A percentile compares a stretch with the other conserved stretches of the same genome.
These are phyloP conservation scores for Davidsoniella eucalypti DNA, from an alignment of 2,329 filamentous ascomycete species.

Conservation along the genomic window DNA sequence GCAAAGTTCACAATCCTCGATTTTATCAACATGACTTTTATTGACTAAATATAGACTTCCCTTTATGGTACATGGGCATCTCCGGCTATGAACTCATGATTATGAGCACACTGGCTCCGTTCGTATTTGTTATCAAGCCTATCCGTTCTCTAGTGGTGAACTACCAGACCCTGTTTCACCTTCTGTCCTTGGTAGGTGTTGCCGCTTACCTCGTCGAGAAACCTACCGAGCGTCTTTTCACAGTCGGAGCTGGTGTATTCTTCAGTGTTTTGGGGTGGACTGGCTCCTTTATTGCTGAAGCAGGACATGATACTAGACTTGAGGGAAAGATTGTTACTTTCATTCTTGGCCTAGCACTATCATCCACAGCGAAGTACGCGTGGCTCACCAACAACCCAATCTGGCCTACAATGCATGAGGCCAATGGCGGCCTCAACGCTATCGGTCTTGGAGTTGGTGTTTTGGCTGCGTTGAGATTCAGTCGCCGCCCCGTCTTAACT, in stretches of 20 bases:
- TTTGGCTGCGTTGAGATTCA: constrained; percentile 59
- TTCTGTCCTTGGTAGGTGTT: constrained; percentile 64
- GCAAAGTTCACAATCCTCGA: background rate
- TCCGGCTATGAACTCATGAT: constrained; percentile 88
- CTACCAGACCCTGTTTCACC: constrained; percentile 54
- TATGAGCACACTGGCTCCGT: constrained; percentile 67
- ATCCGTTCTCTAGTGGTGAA: constrained; percentile 51
- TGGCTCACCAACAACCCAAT: constrained; percentile 91
- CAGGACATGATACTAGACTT: constrained; percentile 54
- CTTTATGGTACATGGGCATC: constrained; percentile 97
- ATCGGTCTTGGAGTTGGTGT: constrained; percentile 61
- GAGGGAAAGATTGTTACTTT: constrained; percentile 72
- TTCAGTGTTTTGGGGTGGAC: constrained; percentile 74
- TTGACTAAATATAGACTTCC: constrained; percentile 48
- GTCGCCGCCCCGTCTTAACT: constrained; percentile 42
- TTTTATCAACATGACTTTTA: constrained; percentile 1
- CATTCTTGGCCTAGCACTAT: constrained; percentile 65
- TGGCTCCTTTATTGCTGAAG: constrained; percentile 64
- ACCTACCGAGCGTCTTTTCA: constrained; percentile 61
- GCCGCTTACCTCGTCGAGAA: constrained; percentile 60
- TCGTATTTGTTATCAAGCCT: constrained; percentile 55
- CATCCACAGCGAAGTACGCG: constrained; percentile 79
- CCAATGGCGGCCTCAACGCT: constrained; percentile 86
- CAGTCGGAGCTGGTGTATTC: constrained; percentile 63
- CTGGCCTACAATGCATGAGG: constrained; percentile 83